Conservation (phyloP, 106 monocot species). For the Dioscorea zingiberensis region DNA sequence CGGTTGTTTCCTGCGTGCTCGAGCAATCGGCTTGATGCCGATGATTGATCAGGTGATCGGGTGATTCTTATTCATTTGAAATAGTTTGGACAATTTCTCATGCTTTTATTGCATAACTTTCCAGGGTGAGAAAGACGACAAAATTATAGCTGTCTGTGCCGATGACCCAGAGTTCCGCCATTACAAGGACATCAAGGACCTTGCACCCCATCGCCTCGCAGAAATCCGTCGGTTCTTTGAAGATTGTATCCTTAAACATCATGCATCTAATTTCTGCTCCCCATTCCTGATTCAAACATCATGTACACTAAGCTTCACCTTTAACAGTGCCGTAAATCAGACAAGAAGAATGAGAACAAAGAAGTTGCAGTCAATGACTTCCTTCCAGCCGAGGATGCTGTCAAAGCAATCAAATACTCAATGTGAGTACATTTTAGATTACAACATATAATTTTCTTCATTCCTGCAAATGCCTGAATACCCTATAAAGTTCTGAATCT, state of each 20-base stretch:
- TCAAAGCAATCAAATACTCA: slow-evolving; percentile 53
- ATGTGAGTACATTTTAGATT: slow-evolving; percentile 30
- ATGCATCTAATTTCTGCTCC: no score
- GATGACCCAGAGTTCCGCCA: slow-evolving; percentile 74
- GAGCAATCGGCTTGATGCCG: slow-evolving; percentile 86
- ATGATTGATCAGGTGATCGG: slow-evolving; percentile 73
- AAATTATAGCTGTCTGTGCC: slow-evolving; percentile 83
- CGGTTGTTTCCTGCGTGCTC: slow-evolving; percentile 69
- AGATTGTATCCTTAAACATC: slow-evolving; percentile 48
- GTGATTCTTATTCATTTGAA: not conserved
- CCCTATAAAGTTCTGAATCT: not conserved
- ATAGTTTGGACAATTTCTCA: not conserved
- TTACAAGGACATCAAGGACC: slow-evolving; percentile 66
- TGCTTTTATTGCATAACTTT: not conserved
- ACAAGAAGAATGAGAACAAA: slow-evolving; percentile 85
- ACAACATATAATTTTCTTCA: not conserved
- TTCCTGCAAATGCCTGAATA: not conserved
- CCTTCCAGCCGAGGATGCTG: slow-evolving; percentile 52
- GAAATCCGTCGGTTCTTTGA: slow-evolving; percentile 88
- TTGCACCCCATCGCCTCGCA: slow-evolving; percentile 68
- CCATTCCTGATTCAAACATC: no score
- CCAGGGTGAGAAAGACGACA: slow-evolving; percentile 81
- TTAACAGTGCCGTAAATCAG: slow-evolving; percentile 7
- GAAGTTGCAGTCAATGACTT: slow-evolving; percentile 72
- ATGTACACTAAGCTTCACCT: not conserved